phyloP scores from a whole-genome alignment of 345 rosid species.

The Brassica rapa region DNA sequence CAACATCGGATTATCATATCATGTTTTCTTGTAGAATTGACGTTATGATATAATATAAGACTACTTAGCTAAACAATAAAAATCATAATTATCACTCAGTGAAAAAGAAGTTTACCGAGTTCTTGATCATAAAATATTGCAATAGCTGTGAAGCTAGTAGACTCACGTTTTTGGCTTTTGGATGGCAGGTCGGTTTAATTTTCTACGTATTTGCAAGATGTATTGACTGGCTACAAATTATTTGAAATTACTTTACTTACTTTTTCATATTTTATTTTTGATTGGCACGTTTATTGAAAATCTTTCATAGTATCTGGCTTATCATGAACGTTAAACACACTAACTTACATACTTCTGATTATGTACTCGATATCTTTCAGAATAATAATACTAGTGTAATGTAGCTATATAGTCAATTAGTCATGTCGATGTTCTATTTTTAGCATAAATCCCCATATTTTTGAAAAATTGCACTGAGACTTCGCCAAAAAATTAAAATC shows the following conservation, averaged over 20 bases:
- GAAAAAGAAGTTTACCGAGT: background rate
- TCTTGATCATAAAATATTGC: background rate
- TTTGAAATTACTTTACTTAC: background rate
- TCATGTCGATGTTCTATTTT: background rate
- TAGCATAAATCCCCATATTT: background rate
- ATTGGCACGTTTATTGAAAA: background rate
- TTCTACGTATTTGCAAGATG: background rate
- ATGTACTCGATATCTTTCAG: background rate
- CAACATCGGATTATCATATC: conserved; percentile 11
- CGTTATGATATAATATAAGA: background rate
- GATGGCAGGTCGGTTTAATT: background rate
- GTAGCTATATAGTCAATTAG: background rate
- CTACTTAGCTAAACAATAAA: background rate
- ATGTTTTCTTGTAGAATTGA: conserved; percentile 8
- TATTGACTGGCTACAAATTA: background rate
- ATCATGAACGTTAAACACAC: background rate
- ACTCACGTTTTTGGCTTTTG: background rate
- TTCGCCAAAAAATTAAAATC: background rate
- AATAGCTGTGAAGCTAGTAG: background rate
- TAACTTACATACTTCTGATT: background rate
- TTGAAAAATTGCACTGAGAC: background rate
- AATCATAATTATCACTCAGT: background rate
- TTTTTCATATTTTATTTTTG: background rate
- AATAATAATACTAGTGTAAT: background rate
- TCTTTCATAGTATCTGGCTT: background rate